Percentiles rank a stretch among this genome's conserved stretches.
phyloP scores from a whole-genome alignment of 2,329 filamentous ascomycete species.

The Colletotrichum viniferum region DNA sequence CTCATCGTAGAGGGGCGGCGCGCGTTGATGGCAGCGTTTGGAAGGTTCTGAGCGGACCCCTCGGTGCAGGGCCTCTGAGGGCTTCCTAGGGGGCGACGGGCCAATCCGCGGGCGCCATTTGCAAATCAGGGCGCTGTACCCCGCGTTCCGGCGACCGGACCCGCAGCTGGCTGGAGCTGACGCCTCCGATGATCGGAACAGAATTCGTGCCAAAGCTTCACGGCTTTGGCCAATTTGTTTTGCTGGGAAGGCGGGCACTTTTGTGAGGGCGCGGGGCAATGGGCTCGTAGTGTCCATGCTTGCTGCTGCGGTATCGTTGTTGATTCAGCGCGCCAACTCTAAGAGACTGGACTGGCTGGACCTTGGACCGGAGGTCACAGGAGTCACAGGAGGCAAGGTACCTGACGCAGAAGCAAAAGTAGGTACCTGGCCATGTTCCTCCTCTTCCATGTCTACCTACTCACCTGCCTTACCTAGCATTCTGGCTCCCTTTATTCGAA shows the following conservation, averaged over 20 bases:
- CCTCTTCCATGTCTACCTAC: not conserved
- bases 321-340: not conserved
- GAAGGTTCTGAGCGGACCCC: slow-evolving; percentile 5
- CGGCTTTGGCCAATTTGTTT: not conserved
- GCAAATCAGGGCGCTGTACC: slow-evolving; percentile 35
- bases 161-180: slow-evolving; percentile 5
- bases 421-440: not conserved
- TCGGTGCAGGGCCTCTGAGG: slow-evolving; percentile 5
- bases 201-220: slow-evolving; percentile 8
- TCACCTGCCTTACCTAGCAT: not conserved
- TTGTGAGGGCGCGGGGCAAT: slow-evolving; percentile 2
- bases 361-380: not conserved
- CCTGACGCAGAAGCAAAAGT: not conserved
- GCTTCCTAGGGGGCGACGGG: not conserved
- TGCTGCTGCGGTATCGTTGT: not conserved
- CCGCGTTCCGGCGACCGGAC: slow-evolving; percentile 42
- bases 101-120: slow-evolving; percentile 34
- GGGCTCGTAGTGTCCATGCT: not conserved
- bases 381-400: not conserved
- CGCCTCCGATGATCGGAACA: slow-evolving; percentile 36
- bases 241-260: slow-evolving; percentile 4
- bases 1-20: not conserved
- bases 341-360: not conserved
- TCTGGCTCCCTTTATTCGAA: not conserved
- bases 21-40: not conserved